These are phyloP conservation scores for Passalora sequoiae DNA, from an alignment of 2,329 filamentous ascomycete species.

Conservation along the genomic window DNA sequence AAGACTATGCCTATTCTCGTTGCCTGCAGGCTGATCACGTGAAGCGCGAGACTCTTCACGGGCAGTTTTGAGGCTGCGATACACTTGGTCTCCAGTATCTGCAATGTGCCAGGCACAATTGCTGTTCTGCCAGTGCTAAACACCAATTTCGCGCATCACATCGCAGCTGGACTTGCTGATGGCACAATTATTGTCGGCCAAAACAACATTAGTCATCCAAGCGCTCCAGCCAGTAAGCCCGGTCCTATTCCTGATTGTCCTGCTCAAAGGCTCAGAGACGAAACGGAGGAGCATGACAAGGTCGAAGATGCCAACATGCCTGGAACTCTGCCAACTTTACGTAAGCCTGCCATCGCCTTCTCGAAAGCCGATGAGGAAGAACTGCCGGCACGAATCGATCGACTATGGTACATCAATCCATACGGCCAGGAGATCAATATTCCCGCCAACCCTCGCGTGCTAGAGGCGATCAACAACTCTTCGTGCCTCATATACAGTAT, in stretches of 20 bases:
- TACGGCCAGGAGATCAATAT: slow-evolving; percentile 95
- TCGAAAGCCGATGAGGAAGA: slow-evolving; percentile 71
- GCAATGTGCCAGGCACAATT: slow-evolving; percentile 70
- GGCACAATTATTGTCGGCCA: slow-evolving; percentile 80
- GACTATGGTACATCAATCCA: slow-evolving; percentile 96
- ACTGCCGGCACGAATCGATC: slow-evolving; percentile 67
- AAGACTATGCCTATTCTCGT: no score
- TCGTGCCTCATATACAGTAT: slow-evolving; percentile 82
- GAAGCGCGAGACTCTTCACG: slow-evolving; percentile 84
- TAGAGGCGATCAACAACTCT: slow-evolving; percentile 61
- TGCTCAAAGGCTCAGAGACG: slow-evolving; percentile 25
- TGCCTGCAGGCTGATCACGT: no score
- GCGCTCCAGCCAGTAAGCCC: slow-evolving; percentile 47
- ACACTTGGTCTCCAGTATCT: slow-evolving; percentile 81
- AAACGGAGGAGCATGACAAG: slow-evolving; percentile 55
- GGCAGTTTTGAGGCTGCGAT: slow-evolving; percentile 90
- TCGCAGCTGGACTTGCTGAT: slow-evolving; percentile 73
- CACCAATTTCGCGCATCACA: slow-evolving; percentile 92
- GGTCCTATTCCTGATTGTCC: slow-evolving; percentile 23
- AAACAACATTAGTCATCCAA: slow-evolving; percentile 86
- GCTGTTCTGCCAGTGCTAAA: slow-evolving; percentile 85
- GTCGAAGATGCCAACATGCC: slow-evolving; percentile 78
- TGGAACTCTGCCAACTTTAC: slow-evolving; percentile 71
- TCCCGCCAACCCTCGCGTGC: slow-evolving; percentile 72
- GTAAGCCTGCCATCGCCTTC: slow-evolving; percentile 76